Evolutionary conservation across 441 rosid genomes (phyloP).

Genomic region (Adansonia grandidieri): DNA sequence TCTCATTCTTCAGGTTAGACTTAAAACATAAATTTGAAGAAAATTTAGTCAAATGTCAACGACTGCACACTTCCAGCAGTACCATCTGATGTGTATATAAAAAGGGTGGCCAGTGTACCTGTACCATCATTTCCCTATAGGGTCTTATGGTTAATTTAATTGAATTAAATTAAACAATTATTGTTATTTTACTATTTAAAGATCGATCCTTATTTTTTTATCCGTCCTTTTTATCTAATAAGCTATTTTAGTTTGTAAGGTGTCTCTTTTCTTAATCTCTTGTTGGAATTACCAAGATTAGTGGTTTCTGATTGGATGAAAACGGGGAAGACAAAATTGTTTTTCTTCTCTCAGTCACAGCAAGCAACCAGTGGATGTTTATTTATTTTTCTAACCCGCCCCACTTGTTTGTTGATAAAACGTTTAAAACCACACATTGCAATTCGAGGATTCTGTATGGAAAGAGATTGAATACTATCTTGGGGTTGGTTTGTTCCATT

Average conservation of each 20-base stretch:
- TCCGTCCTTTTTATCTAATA: neutral
- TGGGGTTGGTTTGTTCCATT: neutral
- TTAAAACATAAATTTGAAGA: conserved; percentile 36
- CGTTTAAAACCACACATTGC: no score
- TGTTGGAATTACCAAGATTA: neutral
- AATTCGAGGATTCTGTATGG: neutral
- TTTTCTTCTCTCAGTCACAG: neutral
- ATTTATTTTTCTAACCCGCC: no score
- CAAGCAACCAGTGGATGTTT: no score
- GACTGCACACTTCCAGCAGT: neutral
- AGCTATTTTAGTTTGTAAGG: neutral
- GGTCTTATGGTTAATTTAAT: neutral
- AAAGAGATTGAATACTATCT: neutral
- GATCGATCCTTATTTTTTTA: neutral
- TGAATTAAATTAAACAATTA: neutral
- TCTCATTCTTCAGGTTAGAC: conserved; percentile 81
- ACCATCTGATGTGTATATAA: conserved; percentile 27
- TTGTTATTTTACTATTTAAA: neutral
- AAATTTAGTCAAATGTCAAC: conserved; percentile 1
- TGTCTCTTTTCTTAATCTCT: neutral
- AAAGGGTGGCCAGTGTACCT: conserved; percentile 5
- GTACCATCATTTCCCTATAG: conserved; percentile 3
- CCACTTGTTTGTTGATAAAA: no score
- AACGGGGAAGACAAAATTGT: no score
- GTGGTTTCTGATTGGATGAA: neutral